These are phyloP conservation scores for Erucastrum elatum DNA, from an alignment of 345 rosid genomes.

Conservation along the genomic window DNA sequence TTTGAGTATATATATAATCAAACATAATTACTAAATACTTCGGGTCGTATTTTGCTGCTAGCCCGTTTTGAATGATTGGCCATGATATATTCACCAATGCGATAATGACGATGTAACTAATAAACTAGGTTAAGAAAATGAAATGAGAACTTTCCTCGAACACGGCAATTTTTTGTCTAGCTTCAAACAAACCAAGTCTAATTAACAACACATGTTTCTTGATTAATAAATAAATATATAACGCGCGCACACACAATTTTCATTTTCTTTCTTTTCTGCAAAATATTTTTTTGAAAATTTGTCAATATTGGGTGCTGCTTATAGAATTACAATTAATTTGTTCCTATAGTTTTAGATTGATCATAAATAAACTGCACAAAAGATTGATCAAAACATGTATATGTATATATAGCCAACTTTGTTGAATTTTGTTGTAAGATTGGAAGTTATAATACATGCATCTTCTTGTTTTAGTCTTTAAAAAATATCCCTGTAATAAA, in stretches of 20 bases:
- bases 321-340: background rate
- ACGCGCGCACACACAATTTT: background rate
- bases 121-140: background rate
- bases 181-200: background rate
- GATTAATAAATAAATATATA: background rate
- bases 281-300: background rate
- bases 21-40: background rate
- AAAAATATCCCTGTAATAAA: background rate
- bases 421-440: background rate
- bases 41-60: constrained; percentile 25
- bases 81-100: background rate
- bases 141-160: background rate
- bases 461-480: background rate
- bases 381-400: background rate
- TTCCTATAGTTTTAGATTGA: background rate
- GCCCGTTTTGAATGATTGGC: constrained; percentile 1
- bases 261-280: background rate
- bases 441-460: background rate
- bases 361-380: background rate
- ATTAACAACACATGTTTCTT: constrained; percentile 1
- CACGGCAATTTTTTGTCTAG: background rate
- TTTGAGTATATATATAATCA: background rate
- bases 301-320: background rate
- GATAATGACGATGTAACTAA: background rate
- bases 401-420: background rate